Base-by-base conservation (phyloP, 2,329 filamentous ascomycete species). In the Ceratocystis albifundus region DNA sequence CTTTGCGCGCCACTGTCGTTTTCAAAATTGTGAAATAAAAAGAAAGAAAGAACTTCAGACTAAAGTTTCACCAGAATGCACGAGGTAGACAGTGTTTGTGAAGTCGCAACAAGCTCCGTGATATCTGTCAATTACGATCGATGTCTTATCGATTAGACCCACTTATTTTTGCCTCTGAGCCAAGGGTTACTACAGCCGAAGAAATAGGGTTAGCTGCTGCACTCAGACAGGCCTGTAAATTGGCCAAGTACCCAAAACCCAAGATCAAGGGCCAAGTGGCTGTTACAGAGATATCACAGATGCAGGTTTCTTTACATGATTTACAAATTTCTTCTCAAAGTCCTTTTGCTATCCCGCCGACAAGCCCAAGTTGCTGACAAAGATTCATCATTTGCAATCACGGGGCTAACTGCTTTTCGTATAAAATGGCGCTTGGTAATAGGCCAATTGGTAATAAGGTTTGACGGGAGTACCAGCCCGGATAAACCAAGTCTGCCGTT, bases 81-180 rank as follows among this genome's bases (percentile, higher is more conserved):
- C 10, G 15, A 41, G 36, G 55, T n/a, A 44, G n/a, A 30, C 25
- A 32, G 32, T 28, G 41, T 63, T 46, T 7, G 41, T 48, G 44
- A 46, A 36, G 20, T 63, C 8, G 22, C 17, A 41, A 30, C 41
- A 63, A 28, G 44, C n/a, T 63, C 32, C 2, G 17, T 25, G 61
- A 48, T 63, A 65, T 44, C 63, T 65, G 63, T 65, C 63, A 65
- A 65, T 65, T 45, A 65, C 50, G 63, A 30, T 25, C 50, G 63
- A 30, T 25, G 10, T 12, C 20, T 65, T 65, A 65, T 65, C 48
- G 63, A 65, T 65, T 57, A 59, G 63, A 3, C 63, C 63, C 63
- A 65, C 32, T 62, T 62, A 62, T 62, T 61, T 28, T 5, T 10
- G 20, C 15, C 17, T 59, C 28, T 30, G 7, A 15, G 15, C 2